phyloP scores from a whole-genome alignment of 371 early-diverging fungal genomes.

The Rhizopus sp. region DNA sequence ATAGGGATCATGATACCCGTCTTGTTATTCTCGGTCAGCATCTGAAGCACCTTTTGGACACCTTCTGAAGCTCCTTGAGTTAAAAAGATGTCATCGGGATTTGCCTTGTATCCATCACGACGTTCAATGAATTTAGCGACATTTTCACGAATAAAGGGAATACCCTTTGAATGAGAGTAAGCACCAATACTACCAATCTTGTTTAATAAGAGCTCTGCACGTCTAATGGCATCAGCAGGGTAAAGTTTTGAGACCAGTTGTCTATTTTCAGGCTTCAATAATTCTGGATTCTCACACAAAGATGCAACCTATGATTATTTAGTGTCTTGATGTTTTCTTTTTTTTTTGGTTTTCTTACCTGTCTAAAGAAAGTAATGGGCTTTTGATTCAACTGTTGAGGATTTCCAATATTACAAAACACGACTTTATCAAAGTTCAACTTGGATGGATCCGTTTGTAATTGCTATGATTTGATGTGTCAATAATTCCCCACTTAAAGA shows the following conservation, averaged over 20 bases:
- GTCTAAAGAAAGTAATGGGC: conserved; percentile 96
- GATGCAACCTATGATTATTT: conserved; percentile 70
- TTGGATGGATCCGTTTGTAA: conserved; percentile 33
- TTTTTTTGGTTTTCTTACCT: conserved; percentile 54
- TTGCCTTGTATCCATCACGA: conserved; percentile 86
- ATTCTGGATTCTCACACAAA: conserved; percentile 84
- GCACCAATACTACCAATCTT: conserved; percentile 83
- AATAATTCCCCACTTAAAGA: neutral
- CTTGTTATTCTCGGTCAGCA: conserved; percentile 72
- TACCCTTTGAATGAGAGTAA: conserved; percentile 94
- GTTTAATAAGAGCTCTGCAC: conserved; percentile 70
- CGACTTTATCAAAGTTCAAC: conserved; percentile 77
- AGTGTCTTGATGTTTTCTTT: conserved; percentile 6
- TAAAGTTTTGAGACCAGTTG: conserved; percentile 62
- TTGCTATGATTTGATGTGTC: conserved; percentile 12
- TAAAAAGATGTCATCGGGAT: conserved; percentile 86
- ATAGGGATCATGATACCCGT: conserved; percentile 97
- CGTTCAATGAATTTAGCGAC: conserved; percentile 86
- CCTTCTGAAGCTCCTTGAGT: conserved; percentile 90
- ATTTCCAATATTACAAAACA: conserved; percentile 97
- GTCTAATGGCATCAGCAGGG: conserved; percentile 77
- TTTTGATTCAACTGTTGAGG: conserved; percentile 94
- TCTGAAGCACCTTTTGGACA: conserved; percentile 85
- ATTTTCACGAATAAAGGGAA: conserved; percentile 77
- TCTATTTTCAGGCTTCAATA: conserved; percentile 64